Conservation (phyloP, 176 grass and related monocot genomes). For the Phragmites australis region DNA sequence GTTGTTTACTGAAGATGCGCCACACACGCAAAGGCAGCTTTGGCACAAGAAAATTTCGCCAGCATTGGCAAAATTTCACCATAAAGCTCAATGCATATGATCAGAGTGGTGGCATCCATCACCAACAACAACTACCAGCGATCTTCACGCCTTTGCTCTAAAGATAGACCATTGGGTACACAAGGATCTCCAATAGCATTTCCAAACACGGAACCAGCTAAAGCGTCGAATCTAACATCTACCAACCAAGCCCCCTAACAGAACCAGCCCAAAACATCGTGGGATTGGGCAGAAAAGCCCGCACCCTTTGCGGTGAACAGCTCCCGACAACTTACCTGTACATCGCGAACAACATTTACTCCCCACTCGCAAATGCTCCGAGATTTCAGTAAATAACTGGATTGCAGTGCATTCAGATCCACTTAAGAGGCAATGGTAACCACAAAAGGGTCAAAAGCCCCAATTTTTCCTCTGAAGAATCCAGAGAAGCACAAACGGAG, state of each 20-base stretch:
- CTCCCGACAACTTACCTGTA: conserved; percentile 2
- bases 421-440: neutral
- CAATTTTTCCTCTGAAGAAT: neutral
- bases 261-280: too few species aligned
- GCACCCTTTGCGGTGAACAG: conserved; percentile 21
- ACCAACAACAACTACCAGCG: neutral
- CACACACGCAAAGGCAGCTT: neutral
- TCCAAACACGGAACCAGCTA: conserved; percentile 1
- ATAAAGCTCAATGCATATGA: neutral
- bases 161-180: neutral
- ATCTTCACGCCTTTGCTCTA: conserved; percentile 23
- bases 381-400: neutral
- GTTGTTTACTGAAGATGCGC: neutral
- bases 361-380: neutral
- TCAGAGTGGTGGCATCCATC: neutral
- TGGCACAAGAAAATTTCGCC: neutral
- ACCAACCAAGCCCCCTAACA: neutral
- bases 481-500: neutral
- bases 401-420: conserved; percentile 4
- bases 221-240: conserved; percentile 20
- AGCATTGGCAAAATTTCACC: neutral
- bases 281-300: neutral
- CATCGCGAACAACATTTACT: neutral
- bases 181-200: neutral
- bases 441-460: neutral